Conservation (phyloP, 2,329 filamentous ascomycete species). For the Thyridium curvatum region DNA sequence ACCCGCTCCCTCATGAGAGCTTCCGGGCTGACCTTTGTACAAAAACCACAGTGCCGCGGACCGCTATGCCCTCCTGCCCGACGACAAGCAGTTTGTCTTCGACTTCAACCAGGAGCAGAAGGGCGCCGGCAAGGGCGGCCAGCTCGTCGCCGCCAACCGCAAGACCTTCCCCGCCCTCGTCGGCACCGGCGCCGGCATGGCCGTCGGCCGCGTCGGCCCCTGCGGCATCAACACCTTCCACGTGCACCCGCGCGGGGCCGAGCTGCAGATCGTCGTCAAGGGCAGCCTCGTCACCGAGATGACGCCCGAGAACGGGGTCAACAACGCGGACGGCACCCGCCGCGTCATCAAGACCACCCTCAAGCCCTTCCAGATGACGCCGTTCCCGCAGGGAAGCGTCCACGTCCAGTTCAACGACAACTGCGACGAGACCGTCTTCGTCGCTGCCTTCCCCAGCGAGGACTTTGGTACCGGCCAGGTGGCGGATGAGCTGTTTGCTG, state of each 20-base stretch:
- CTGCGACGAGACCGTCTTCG: slow-evolving; percentile 42
- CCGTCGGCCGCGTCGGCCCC: slow-evolving; percentile 39
- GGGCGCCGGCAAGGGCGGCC: slow-evolving; percentile 34
- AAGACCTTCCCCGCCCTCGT: slow-evolving; percentile 52
- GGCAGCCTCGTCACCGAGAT: slow-evolving; percentile 38
- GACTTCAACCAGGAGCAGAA: slow-evolving; percentile 32
- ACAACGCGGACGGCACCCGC: slow-evolving; percentile 26
- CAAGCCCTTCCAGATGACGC: slow-evolving; percentile 38
- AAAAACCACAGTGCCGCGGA: slow-evolving; percentile 32
- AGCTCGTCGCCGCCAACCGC: slow-evolving; percentile 45
- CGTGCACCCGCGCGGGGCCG: slow-evolving; percentile 39
- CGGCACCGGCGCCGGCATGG: slow-evolving; percentile 41
- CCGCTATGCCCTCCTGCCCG: slow-evolving; percentile 33
- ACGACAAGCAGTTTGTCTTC: slow-evolving; percentile 40
- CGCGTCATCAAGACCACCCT: slow-evolving; percentile 29
- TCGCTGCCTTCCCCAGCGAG: slow-evolving; percentile 42
- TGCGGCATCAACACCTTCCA: slow-evolving; percentile 47
- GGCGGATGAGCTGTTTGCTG: slow-evolving; percentile 42
- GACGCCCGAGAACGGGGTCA: slow-evolving; percentile 41
- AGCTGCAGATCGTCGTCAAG: slow-evolving; percentile 39
- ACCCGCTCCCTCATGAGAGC: not conserved
- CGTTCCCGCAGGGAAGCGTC: slow-evolving; percentile 47
- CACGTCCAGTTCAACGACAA: slow-evolving; percentile 52
- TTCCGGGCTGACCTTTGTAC: not conserved
- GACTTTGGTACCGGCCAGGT: slow-evolving; percentile 46